Evolutionary conservation across 2,329 filamentous ascomycete genomes (phyloP).

Genomic region (Aureobasidium sp.): DNA sequence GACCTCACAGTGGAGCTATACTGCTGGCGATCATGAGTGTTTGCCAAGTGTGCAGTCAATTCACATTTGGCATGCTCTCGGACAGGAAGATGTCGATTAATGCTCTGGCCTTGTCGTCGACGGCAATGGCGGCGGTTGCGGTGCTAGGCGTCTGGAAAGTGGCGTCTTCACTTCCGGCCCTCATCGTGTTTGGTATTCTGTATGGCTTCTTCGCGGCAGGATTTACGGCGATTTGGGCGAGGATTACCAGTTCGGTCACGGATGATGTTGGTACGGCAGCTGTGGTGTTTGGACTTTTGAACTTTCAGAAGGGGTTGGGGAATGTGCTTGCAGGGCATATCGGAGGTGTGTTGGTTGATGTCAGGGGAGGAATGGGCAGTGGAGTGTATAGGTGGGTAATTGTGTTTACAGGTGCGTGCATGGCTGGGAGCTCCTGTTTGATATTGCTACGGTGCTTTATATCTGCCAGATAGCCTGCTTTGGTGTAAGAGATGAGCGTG

Average conservation of each 20-base stretch:
- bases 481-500: no score
- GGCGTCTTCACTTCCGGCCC: slow-evolving; percentile 23
- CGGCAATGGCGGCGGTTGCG: not conserved
- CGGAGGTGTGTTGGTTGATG: slow-evolving; percentile 19
- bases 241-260: slow-evolving; percentile 23
- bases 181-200: slow-evolving; percentile 36
- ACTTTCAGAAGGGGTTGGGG: slow-evolving; percentile 24
- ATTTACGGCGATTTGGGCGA: slow-evolving; percentile 30
- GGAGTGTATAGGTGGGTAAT: not conserved
- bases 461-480: no score
- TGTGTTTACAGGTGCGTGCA: not conserved
- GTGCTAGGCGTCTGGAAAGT: not conserved
- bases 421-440: not conserved
- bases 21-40: slow-evolving; percentile 33
- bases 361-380: not conserved
- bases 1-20: slow-evolving; percentile 23
- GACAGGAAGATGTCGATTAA: slow-evolving; percentile 35
- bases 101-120: not conserved
- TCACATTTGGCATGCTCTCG: slow-evolving; percentile 32
- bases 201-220: slow-evolving; percentile 42
- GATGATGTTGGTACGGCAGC: slow-evolving; percentile 20
- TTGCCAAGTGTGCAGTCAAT: slow-evolving; percentile 30
- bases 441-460: not conserved
- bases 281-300: slow-evolving; percentile 22
- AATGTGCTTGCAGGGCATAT: slow-evolving; percentile 25